These are phyloP conservation scores for Schizothecium vesticola DNA, from an alignment of 495 filamentous ascomycete genomes.

Conservation along the genomic window DNA sequence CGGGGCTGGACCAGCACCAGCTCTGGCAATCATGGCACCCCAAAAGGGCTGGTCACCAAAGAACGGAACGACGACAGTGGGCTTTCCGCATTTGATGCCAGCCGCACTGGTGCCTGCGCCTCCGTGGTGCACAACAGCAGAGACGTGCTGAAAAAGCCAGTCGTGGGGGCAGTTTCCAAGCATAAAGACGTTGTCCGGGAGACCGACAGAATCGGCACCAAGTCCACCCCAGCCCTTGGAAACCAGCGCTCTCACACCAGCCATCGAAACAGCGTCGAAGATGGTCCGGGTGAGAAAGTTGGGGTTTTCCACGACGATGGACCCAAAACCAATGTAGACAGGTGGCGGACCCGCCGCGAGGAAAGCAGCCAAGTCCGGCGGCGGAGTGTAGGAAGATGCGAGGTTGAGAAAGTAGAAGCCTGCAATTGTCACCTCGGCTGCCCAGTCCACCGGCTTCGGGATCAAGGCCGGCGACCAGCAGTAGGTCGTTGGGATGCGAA, in stretches of 20 bases:
- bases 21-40: conserved; percentile 67
- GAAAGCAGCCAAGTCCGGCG: conserved; percentile 48
- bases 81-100: conserved; percentile 61
- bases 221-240: conserved; percentile 79
- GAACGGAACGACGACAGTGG: conserved; percentile 75
- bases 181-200: conserved; percentile 67
- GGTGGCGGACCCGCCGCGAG: conserved; percentile 58
- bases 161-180: conserved; percentile 76
- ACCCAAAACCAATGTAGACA: conserved; percentile 78
- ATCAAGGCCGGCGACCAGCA: conserved; percentile 62
- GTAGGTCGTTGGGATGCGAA: conserved; percentile 60
- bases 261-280: conserved; percentile 59
- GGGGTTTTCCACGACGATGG: conserved; percentile 74
- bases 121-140: conserved; percentile 74
- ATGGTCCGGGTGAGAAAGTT: conserved; percentile 60
- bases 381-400: conserved; percentile 54
- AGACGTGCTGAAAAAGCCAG: conserved; percentile 73
- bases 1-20: conserved; percentile 66
- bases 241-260: conserved; percentile 67
- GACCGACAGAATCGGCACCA: conserved; percentile 54
- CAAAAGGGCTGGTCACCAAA: conserved; percentile 85
- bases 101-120: conserved; percentile 78
- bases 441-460: conserved; percentile 63
- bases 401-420: conserved; percentile 63
- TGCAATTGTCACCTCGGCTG: conserved; percentile 54